A percentile compares a stretch with the other conserved stretches of the same genome.
These are phyloP conservation scores for Fusarium globosum DNA, from an alignment of 2,329 filamentous ascomycete species.

Conservation along the genomic window DNA sequence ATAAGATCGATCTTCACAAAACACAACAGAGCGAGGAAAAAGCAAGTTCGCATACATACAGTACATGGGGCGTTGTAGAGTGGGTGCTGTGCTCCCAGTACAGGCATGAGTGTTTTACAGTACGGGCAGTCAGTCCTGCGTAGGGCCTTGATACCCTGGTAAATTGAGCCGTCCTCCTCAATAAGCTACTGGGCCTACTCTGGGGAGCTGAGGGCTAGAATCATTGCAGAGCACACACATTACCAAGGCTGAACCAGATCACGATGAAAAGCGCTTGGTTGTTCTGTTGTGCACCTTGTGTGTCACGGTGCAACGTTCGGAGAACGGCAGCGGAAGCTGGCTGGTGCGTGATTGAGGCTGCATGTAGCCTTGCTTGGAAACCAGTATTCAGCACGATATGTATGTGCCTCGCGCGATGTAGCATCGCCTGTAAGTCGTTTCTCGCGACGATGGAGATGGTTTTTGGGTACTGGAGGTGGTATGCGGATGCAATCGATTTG, in stretches of 20 bases:
- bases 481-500: constrained; percentile 11
- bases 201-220: constrained; percentile 10
- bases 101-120: constrained; percentile 5
- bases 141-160: not conserved
- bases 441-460: not conserved
- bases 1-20: constrained; percentile 18
- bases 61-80: not conserved
- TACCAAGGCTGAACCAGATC: constrained; percentile 25
- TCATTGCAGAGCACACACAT: constrained; percentile 5
- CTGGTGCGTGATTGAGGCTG: constrained; percentile 21
- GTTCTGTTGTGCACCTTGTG: constrained; percentile 15
- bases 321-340: constrained; percentile 28
- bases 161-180: not conserved
- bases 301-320: constrained; percentile 32
- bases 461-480: not conserved
- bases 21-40: constrained; percentile 18
- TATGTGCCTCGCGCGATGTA: constrained; percentile 1
- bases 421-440: constrained; percentile 11
- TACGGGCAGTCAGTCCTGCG: not conserved
- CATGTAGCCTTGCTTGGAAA: constrained; percentile 19
- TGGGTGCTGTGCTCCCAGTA: constrained; percentile 27
- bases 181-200: not conserved
- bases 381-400: constrained; percentile 2
- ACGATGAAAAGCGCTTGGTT: constrained; percentile 20
- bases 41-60: constrained; percentile 31